Evolutionary conservation across 306 rosid genomes (phyloP), one percentile per base, ranked within the genome.

Genomic region (Herpetospermum pedunculosum): DNA sequence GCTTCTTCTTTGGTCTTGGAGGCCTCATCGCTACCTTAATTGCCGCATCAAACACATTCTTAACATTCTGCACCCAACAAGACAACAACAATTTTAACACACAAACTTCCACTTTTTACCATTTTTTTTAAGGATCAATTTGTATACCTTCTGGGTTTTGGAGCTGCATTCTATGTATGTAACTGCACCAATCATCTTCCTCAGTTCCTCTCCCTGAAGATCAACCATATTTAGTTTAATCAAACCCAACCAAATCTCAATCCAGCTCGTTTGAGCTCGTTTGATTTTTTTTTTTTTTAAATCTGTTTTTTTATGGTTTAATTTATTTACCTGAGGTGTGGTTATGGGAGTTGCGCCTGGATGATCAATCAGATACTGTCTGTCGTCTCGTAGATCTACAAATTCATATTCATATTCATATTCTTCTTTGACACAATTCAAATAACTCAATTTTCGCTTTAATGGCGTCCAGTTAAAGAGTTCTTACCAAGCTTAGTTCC

Each of bases 401-500:
- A 58, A 14, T 57, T 11, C 16, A n/a, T n/a, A n/a, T n/a, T n/a
- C n/a, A n/a, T n/a, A n/a, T n/a, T n/a, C n/a, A n/a, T n/a, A n/a
- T n/a, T n/a, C n/a, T n/a, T n/a, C n/a, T n/a, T n/a, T n/a, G n/a
- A n/a, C n/a, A n/a, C n/a, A 52, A 3, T 25, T 57, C 8, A 11
- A 6, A 54, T 9, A 1, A 34, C 11, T 69, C 19, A 16, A 6
- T 30, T 65, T 46, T 19, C 8, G 5, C 14, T 9, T 53, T 23
- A 53, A 2, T 53, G 59, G 6, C 6, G 11, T 54, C 2, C 10
- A 54, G 18, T 54, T 54, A 4, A 25, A 48, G 57, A 9, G 21
- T 8, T 53, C 82, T 81, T 87, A 89, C 96, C 96, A 44, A 85
- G 82, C 77, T 89, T 89, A 74, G 96, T 89, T 75, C 96, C 96